These are phyloP conservation scores for Rhynchospora tenuis DNA, from an alignment of 176 grass and related monocot species.

Conservation along the genomic window DNA sequence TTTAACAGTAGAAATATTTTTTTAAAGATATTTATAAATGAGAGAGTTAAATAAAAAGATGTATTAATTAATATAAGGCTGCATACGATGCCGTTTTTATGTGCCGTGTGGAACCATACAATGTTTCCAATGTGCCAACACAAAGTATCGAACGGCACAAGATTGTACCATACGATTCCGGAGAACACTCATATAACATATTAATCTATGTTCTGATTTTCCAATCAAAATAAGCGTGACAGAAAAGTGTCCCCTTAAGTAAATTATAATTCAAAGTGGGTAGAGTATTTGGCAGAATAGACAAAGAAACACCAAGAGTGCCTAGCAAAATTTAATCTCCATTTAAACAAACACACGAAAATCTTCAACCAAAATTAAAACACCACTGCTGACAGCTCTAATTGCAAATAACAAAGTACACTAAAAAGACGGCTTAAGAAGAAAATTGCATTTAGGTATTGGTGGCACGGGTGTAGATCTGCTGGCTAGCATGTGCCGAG, in stretches of 20 bases:
- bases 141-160: too few species aligned
- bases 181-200: too few species aligned
- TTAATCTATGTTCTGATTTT: background rate
- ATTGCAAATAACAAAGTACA: conserved; percentile 4
- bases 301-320: background rate
- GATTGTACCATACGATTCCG: too few species aligned
- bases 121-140: too few species aligned
- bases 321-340: conserved; percentile 21
- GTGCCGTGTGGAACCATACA: too few species aligned
- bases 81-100: too few species aligned
- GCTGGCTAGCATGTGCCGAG: conserved; percentile 29
- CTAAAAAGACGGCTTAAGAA: background rate
- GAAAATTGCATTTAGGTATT: conserved; percentile 23
- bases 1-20: too few species aligned
- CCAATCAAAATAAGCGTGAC: background rate
- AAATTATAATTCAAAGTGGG: background rate
- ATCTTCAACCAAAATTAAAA: conserved; percentile 14
- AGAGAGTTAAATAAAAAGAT: too few species aligned
- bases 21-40: too few species aligned
- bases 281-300: background rate
- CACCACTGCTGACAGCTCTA: background rate
- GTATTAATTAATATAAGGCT: too few species aligned
- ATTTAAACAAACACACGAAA: conserved; percentile 19
- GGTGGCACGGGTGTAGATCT: conserved; percentile 35
- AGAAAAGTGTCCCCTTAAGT: background rate